Evolutionary conservation across 1,284 basidiomycete species (phyloP).

Genomic region (Apiotrichum veenhuisii): DNA sequence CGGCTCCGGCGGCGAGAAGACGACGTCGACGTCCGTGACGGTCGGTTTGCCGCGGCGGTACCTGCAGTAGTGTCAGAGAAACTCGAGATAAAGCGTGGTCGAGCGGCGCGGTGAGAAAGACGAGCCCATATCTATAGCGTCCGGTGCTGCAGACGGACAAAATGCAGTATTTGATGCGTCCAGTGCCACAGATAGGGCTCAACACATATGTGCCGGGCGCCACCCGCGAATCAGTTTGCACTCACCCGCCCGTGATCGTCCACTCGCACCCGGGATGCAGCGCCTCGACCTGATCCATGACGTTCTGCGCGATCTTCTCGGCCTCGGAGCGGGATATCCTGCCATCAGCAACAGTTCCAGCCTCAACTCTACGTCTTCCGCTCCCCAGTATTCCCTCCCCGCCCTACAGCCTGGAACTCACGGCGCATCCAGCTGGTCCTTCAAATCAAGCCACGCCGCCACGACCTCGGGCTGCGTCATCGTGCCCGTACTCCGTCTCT

Average conservation of each 20-base stretch:
- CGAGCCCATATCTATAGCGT: too few relatives aligned
- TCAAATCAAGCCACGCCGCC: constrained; percentile 42
- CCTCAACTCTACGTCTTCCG: too few relatives aligned
- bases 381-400: too few relatives aligned
- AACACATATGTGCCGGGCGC: too few relatives aligned
- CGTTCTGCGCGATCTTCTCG: constrained; percentile 38
- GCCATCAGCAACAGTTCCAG: background rate
- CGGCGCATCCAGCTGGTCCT: constrained; percentile 40
- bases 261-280: constrained; percentile 39
- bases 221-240: too few relatives aligned
- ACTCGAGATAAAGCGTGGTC: too few relatives aligned
- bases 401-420: constrained; percentile 16
- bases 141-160: background rate
- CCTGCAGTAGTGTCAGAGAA: too few relatives aligned
- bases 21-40: constrained; percentile 45
- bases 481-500: constrained; percentile 34
- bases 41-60: constrained; percentile 46
- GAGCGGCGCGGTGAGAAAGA: too few relatives aligned
- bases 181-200: too few relatives aligned
- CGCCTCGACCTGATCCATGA: constrained; percentile 39
- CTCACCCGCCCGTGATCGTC: constrained; percentile 45
- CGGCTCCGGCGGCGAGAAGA: constrained; percentile 32
- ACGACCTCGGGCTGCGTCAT: constrained; percentile 48
- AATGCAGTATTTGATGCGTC: background rate
- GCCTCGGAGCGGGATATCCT: constrained; percentile 47